Evolutionary conservation across 495 filamentous ascomycete species (phyloP), one percentile per base, ranked within the genome.

Genomic region (Penicillium malachiteum): DNA sequence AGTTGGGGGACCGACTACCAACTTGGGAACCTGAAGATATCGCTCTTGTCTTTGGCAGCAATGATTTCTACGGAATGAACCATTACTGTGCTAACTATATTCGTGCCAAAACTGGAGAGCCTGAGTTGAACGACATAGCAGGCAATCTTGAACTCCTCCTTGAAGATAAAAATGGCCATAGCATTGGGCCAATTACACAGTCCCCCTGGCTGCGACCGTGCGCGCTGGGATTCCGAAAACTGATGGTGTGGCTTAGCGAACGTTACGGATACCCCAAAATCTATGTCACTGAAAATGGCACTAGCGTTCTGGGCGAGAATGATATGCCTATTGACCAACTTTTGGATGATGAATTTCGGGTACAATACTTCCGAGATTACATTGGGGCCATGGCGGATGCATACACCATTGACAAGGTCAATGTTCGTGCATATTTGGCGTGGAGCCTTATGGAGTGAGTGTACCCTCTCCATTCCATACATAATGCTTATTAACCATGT

Each of bases 11-110:
- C 63, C 81, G 87, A 6, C 77, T 92, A 47, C 87, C 87, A 12
- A 73, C 76, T 14, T 89, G 84, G 70, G 85, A 84, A 0, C 56
- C 76, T 18, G 84, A 89, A 58, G 88, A 90, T 59, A 64, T 79
- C 7, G 83, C 81, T 3, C 77, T 90, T 7, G 83, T 91, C 41
- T 78, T 87, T 48, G 87, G 87, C 39, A 88, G 84, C 67, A 90
- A 90, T 66, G 87, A 91, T 72, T 91, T 91, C 69, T 90, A 90
- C 71, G 87, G 88, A 58, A 89, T 90, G 87, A 90, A 91, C 77
- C 87, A 90, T 76, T 90, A 91, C 78, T 90, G 87, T 51, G 85
- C 87, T 62, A 87, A 90, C 79, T 92, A 87, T 75, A 85, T 91
- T 74, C 85, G 84, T 66, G 85, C 89, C 72, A 83, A 84, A 69